phyloP scores from a whole-genome alignment of 2,329 filamentous ascomycete genomes.

The Bipolaris oryzae region DNA sequence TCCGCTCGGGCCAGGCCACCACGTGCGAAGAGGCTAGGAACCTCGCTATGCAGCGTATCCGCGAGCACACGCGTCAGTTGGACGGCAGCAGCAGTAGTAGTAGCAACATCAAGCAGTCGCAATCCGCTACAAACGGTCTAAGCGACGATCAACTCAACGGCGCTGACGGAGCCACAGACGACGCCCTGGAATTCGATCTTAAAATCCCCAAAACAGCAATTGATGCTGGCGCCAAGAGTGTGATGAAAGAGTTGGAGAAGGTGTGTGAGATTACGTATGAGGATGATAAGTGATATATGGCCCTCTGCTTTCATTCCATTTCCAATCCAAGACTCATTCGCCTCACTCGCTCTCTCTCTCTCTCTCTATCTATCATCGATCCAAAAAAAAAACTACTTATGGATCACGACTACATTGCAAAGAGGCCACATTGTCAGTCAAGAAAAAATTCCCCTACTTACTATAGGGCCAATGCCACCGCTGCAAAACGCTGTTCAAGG shows the following conservation, averaged over 20 bases:
- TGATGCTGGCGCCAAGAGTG: constrained; percentile 56
- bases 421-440: too few relatives aligned
- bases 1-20: constrained; percentile 63
- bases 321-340: not conserved
- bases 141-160: not conserved
- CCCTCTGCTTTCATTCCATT: not conserved
- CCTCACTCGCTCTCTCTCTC: not conserved
- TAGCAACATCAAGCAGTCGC: not conserved
- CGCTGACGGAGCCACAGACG: constrained; percentile 27
- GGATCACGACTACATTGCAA: too few relatives aligned
- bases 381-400: too few relatives aligned
- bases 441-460: too few relatives aligned
- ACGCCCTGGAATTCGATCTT: constrained; percentile 49
- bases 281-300: constrained; percentile 19
- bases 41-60: constrained; percentile 54
- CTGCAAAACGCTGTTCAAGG: too few relatives aligned
- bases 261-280: constrained; percentile 51
- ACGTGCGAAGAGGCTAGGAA: constrained; percentile 63
- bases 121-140: constrained; percentile 38
- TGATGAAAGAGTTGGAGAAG: constrained; percentile 59
- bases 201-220: constrained; percentile 58
- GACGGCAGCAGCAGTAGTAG: constrained; percentile 6
- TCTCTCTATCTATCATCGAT: not conserved
- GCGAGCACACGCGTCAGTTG: constrained; percentile 29
- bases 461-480: too few relatives aligned